phyloP scores from a whole-genome alignment of 2,329 filamentous ascomycete genomes.

The Sclerotinia minor region DNA sequence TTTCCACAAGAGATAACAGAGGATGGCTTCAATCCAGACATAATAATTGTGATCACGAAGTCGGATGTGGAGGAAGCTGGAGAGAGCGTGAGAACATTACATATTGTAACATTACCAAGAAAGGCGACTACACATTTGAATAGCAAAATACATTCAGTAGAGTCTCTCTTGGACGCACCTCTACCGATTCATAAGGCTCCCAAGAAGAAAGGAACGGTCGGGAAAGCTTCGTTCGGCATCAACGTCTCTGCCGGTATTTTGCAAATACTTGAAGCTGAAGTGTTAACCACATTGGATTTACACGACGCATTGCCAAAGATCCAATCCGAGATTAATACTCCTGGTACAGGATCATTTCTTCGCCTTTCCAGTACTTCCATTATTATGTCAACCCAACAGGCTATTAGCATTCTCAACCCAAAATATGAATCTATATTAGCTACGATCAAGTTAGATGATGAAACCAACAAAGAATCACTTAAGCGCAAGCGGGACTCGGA shows the following conservation, averaged over 20 bases:
- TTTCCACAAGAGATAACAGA: slow-evolving; percentile 51
- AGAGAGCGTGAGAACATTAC: slow-evolving; percentile 33
- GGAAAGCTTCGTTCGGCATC: slow-evolving; percentile 50
- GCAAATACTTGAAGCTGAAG: slow-evolving; percentile 56
- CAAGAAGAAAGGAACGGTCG: slow-evolving; percentile 11
- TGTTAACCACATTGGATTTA: slow-evolving; percentile 63
- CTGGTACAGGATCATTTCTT: slow-evolving; percentile 60
- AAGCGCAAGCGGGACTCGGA: slow-evolving; percentile 36
- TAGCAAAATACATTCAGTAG: slow-evolving; percentile 37
- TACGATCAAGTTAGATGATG: slow-evolving; percentile 42
- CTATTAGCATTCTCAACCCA: slow-evolving; percentile 66
- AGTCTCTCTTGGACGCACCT: slow-evolving; percentile 36
- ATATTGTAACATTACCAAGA: slow-evolving; percentile 40
- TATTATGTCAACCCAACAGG: slow-evolving; percentile 57
- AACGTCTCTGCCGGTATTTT: slow-evolving; percentile 65
- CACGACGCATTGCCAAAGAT: slow-evolving; percentile 61
- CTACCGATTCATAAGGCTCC: slow-evolving; percentile 29
- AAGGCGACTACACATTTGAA: slow-evolving; percentile 28
- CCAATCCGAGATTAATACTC: slow-evolving; percentile 54
- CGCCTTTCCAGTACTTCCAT: slow-evolving; percentile 67
- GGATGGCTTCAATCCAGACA: slow-evolving; percentile 51
- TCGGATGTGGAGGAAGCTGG: slow-evolving; percentile 26
- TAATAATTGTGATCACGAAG: slow-evolving; percentile 50
- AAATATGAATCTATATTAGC: slow-evolving; percentile 58
- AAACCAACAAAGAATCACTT: slow-evolving; percentile 27